phyloP scores from a whole-genome alignment of 768 basidiomycete genomes.

The Chalciporus pseudorubinellus region DNA sequence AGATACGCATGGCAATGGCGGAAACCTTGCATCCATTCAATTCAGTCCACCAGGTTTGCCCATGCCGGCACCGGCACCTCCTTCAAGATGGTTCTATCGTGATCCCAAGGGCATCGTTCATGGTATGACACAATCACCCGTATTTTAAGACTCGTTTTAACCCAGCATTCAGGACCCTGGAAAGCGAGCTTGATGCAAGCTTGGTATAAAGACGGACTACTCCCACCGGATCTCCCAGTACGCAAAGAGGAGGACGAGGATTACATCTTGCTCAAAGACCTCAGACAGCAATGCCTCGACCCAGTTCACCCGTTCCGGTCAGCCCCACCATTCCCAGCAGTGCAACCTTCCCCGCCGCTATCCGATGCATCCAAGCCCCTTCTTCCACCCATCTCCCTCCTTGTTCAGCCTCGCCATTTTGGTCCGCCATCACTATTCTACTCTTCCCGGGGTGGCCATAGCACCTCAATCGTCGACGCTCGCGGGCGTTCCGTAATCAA shows the following conservation, averaged over 20 bases:
- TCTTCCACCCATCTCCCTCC: slow-evolving; percentile 69
- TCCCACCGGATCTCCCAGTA: slow-evolving; percentile 81
- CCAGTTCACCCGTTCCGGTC: slow-evolving; percentile 74
- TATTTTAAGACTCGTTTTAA: slow-evolving; percentile 8
- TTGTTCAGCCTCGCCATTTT: slow-evolving; percentile 77
- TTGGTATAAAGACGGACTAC: slow-evolving; percentile 82
- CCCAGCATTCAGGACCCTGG: slow-evolving; percentile 65
- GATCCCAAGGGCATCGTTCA: slow-evolving; percentile 81
- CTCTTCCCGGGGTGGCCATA: slow-evolving; percentile 87
- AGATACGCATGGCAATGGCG: slow-evolving; percentile 42
- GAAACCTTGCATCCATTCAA: slow-evolving; percentile 58
- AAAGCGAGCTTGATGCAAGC: slow-evolving; percentile 84
- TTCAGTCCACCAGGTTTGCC: slow-evolving; percentile 81
- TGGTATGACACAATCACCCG: slow-evolving; percentile 45
- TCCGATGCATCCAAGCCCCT: slow-evolving; percentile 52
- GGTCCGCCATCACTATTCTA: slow-evolving; percentile 86
- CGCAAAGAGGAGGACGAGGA: slow-evolving; percentile 70
- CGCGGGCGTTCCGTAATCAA: slow-evolving; percentile 82
- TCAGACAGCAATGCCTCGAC: slow-evolving; percentile 75
- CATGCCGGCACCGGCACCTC: slow-evolving; percentile 61
- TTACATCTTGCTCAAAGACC: slow-evolving; percentile 67
- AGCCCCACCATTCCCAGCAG: slow-evolving; percentile 42
- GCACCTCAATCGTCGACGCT: slow-evolving; percentile 84
- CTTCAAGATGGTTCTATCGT: slow-evolving; percentile 78
- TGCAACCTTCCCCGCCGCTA: slow-evolving; percentile 21